Conservation (phyloP, 139 green algal genomes). For the Chlorella sp. region DNA sequence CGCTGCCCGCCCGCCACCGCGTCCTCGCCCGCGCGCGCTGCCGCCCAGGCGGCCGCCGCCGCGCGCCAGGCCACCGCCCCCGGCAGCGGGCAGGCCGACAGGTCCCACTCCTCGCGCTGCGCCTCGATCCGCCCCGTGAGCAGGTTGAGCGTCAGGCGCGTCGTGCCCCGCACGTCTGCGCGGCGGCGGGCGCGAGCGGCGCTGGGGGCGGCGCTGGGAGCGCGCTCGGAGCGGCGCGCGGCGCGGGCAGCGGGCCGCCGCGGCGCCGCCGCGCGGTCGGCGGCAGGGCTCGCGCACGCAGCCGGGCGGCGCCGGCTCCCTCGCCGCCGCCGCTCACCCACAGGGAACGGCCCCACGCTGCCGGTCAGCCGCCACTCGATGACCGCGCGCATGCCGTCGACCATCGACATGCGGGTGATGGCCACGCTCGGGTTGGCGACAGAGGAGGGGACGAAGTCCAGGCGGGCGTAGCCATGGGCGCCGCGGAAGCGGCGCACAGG, state of each 20-base stretch:
- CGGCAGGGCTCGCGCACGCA: too few species aligned
- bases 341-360: conserved; percentile 20
- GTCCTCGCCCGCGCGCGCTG: conserved; percentile 3
- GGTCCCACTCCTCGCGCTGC: conserved; percentile 62
- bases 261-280: too few species aligned
- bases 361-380: conserved; percentile 59
- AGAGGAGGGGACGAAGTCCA: conserved; percentile 44
- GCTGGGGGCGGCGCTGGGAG: not conserved
- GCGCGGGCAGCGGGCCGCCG: too few species aligned
- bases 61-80: conserved; percentile 32
- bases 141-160: conserved; percentile 62
- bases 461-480: conserved; percentile 38
- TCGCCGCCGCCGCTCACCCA: too few species aligned
- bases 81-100: conserved; percentile 37
- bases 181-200: not conserved
- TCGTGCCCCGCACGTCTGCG: conserved; percentile 27
- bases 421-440: conserved; percentile 32
- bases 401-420: conserved; percentile 57
- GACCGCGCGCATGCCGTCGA: conserved; percentile 47
- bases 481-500: conserved; percentile 59
- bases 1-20: not conserved
- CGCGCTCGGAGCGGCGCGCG: too few species aligned
- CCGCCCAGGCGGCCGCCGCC: conserved; percentile 43
- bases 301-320: too few species aligned
- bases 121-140: conserved; percentile 65